phyloP scores from a whole-genome alignment of 345 rosid species.

The Acer yangbiense region DNA sequence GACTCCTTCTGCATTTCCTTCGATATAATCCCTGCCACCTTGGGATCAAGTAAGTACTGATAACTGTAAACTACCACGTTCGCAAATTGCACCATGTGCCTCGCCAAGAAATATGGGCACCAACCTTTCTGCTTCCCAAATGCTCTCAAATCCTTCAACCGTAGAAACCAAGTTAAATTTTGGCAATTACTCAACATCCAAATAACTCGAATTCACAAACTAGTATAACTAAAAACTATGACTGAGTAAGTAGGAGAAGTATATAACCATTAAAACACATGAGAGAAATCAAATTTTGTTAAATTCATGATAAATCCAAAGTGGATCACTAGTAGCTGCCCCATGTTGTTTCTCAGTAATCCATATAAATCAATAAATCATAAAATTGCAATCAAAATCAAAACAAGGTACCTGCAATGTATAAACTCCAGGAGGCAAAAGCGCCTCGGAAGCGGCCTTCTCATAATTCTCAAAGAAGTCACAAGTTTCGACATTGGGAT shows the following conservation, averaged over 20 bases:
- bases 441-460: slow-evolving; percentile 70
- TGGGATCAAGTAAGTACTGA: slow-evolving; percentile 95
- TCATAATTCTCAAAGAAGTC: slow-evolving; percentile 87
- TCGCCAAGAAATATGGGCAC: slow-evolving; percentile 93
- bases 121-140: slow-evolving; percentile 86
- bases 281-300: background rate
- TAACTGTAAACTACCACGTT: slow-evolving; percentile 95
- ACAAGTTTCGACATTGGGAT: slow-evolving; percentile 73
- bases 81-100: slow-evolving; percentile 95
- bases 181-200: too few relatives aligned
- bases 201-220: too few relatives aligned
- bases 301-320: background rate
- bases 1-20: slow-evolving; percentile 97
- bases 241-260: too few relatives aligned
- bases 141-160: slow-evolving; percentile 70
- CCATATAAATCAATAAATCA: too few relatives aligned
- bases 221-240: too few relatives aligned
- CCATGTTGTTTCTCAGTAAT: too few relatives aligned
- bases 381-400: too few relatives aligned
- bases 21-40: slow-evolving; percentile 96
- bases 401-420: slow-evolving; percentile 96
- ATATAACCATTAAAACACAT: too few relatives aligned
- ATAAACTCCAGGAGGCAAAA: slow-evolving; percentile 95
- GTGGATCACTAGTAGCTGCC: too few relatives aligned
- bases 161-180: background rate